These are phyloP conservation scores for Manihot esculenta DNA, from an alignment of 441 rosid species.

Conservation along the genomic window DNA sequence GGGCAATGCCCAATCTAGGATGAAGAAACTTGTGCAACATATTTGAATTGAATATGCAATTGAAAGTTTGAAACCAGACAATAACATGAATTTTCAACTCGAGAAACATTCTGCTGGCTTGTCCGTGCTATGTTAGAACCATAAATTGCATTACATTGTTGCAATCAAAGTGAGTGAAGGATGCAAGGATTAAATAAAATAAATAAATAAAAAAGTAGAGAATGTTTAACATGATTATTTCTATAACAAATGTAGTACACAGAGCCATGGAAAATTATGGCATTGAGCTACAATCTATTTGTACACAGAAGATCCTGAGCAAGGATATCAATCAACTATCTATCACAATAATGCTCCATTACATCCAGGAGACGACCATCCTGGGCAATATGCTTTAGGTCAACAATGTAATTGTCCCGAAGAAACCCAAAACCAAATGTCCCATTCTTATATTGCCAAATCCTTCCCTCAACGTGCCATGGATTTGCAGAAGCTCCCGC, in stretches of 20 bases:
- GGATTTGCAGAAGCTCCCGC: constrained; percentile 37
- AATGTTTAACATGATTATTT: background rate
- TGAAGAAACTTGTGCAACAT: background rate
- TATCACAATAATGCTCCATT: constrained; percentile 23
- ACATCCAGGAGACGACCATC: constrained; percentile 63
- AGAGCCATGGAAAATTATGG: constrained; percentile 21
- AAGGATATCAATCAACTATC: constrained; percentile 17
- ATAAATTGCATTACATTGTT: background rate
- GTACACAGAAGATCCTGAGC: constrained; percentile 17
- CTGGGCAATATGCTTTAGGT: constrained; percentile 59
- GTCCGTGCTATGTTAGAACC: background rate
- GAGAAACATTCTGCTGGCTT: constrained; percentile 1
- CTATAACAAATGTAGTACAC: constrained; percentile 10
- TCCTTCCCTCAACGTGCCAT: constrained; percentile 64
- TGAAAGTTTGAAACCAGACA: background rate
- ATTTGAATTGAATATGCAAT: background rate
- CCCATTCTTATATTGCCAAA: constrained; percentile 77
- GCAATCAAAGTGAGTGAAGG: background rate
- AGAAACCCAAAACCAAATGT: constrained; percentile 86
- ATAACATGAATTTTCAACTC: background rate
- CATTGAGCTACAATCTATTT: constrained; percentile 13
- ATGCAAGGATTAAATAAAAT: background rate
- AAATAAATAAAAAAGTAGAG: background rate
- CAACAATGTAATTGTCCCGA: constrained; percentile 55
- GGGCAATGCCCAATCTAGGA: background rate